Percentiles rank a stretch among this genome's conserved stretches.
phyloP scores from a whole-genome alignment of 805 yeast genomes.

The Clavispora vitiphila region DNA sequence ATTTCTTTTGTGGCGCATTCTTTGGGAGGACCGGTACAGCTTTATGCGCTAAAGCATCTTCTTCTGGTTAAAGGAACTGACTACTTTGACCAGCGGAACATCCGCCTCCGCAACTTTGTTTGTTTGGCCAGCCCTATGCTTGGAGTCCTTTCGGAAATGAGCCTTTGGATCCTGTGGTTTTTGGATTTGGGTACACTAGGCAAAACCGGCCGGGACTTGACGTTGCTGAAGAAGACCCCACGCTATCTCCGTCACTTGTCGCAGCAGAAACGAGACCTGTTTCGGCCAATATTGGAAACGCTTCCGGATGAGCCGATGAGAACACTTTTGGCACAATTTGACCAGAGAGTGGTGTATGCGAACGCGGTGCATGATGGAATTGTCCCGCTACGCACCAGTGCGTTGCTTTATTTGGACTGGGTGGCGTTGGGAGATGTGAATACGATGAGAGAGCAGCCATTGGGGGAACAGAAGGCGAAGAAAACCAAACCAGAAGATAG shows the following conservation, averaged over 20 bases:
- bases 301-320: conserved; percentile 39
- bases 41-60: conserved; percentile 36
- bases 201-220: conserved; percentile 41
- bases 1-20: conserved; percentile 43
- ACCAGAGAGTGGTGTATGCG: conserved; percentile 36
- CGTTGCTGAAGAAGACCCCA: conserved; percentile 32
- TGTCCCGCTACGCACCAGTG: conserved; percentile 41
- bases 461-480: too few species aligned
- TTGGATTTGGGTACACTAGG: conserved; percentile 42
- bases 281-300: conserved; percentile 33
- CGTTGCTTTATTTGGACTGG: conserved; percentile 39
- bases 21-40: conserved; percentile 39
- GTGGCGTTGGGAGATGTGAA: conserved; percentile 37
- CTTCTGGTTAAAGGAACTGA: conserved; percentile 26
- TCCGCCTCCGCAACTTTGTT: conserved; percentile 31
- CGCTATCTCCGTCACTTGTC: conserved; percentile 9
- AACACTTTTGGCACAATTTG: conserved; percentile 23
- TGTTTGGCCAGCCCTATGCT: conserved; percentile 39
- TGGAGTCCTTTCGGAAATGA: conserved; percentile 39
- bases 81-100: conserved; percentile 23
- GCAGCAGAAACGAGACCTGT: conserved; percentile 12
- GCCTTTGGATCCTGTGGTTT: conserved; percentile 35
- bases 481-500: too few species aligned
- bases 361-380: conserved; percentile 44
- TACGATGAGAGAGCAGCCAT: conserved; percentile 20